Evolutionary conservation across 495 filamentous ascomycete genomes (phyloP), one percentile per base, ranked within the genome.

Genomic region (Endocarpon pusillum): DNA sequence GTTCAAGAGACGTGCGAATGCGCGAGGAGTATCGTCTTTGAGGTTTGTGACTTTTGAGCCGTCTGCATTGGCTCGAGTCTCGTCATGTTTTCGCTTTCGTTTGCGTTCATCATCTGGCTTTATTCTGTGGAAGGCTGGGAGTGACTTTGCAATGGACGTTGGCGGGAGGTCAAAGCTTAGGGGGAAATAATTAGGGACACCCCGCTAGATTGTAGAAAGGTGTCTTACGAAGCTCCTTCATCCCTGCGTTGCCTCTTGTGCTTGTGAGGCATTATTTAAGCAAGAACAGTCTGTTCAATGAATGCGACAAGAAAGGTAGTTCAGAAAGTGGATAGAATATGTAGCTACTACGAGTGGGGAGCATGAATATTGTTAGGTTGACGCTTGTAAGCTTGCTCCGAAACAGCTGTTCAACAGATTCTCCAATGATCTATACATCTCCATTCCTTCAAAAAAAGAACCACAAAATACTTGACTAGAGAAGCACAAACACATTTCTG

Each of bases 231-330:
- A n/a, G n/a, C n/a, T n/a, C n/a, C n/a, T 25, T 55, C 34, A 34
- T 47, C 64, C 36, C 68, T 67, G 38, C 70, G 48, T 51, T 69
- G 47, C 62, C 65, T 32, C 49, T 77, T 83, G 51, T 89, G 81
- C 53, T 87, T 89, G 62, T 86, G 80, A 58, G 81, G 81, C 81
- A 89, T 89, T 35, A n/a, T n/a, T n/a, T n/a, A n/a, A n/a, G n/a
- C n/a, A n/a, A n/a, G n/a, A n/a, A n/a, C n/a, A n/a, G n/a, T n/a
- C n/a, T n/a, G n/a, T n/a, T n/a, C n/a, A n/a, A n/a, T n/a, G n/a
- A n/a, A n/a, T n/a, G n/a, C n/a, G n/a, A n/a, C n/a, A n/a, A n/a
- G n/a, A n/a, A n/a, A n/a, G n/a, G n/a, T n/a, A n/a, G n/a, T n/a
- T n/a, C n/a, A n/a, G n/a, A n/a, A n/a, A n/a, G n/a, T n/a, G n/a